A percentile compares a stretch with the other conserved stretches of the same genome.
These are phyloP conservation scores for Pouteria glomerata DNA, from an alignment of 148 eudicot species.

Conservation along the genomic window DNA sequence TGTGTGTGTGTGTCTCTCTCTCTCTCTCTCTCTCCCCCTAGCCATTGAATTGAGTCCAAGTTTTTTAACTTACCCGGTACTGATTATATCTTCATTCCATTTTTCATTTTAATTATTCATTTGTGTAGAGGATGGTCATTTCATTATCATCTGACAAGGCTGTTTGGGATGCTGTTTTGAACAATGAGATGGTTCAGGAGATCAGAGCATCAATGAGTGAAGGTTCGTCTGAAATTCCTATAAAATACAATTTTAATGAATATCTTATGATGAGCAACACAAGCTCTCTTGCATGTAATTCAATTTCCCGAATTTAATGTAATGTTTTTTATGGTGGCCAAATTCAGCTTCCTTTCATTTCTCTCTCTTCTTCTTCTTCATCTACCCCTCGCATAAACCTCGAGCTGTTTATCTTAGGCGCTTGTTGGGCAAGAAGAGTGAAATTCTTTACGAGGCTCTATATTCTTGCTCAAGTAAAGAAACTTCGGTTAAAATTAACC, in stretches of 20 bases:
- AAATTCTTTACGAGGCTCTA: neutral
- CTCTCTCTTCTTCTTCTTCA: neutral
- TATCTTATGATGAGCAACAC: neutral
- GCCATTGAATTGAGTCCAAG: neutral
- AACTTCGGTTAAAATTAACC: neutral
- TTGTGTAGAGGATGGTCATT: constrained; percentile 66
- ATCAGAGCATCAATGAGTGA: constrained; percentile 43
- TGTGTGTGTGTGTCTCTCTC: too few relatives aligned
- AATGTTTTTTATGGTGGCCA: neutral
- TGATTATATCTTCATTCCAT: neutral
- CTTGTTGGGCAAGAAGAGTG: neutral
- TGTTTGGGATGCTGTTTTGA: constrained; percentile 85
- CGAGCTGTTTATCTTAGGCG: neutral
- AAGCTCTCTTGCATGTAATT: neutral
- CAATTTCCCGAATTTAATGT: neutral
- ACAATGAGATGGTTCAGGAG: constrained; percentile 79
- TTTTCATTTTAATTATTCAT: constrained; percentile 1
- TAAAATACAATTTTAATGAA: neutral
- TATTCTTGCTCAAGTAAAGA: neutral
- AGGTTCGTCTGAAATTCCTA: constrained; percentile 36
- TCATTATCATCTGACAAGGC: constrained; percentile 78
- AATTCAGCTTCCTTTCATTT: neutral
- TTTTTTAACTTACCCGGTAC: neutral
- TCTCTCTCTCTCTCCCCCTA: neutral
- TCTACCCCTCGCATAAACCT: neutral